Conservation (phyloP, 2,329 filamentous ascomycete species). For the Pseudocercospora musae region DNA sequence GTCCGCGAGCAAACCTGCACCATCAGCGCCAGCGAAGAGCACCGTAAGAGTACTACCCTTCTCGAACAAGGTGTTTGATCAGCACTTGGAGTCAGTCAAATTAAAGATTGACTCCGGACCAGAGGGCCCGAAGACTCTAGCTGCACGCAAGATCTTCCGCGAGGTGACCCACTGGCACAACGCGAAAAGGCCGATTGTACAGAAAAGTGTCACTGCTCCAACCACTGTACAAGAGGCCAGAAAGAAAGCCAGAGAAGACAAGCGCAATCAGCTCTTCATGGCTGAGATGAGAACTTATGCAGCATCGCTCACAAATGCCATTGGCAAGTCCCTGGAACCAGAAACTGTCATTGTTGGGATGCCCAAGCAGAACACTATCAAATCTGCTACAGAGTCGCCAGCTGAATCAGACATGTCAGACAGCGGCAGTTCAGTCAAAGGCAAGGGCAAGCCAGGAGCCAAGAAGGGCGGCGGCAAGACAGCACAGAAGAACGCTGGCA, state of each 20-base stretch:
- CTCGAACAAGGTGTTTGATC: conserved; percentile 47
- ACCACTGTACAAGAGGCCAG: conserved; percentile 28
- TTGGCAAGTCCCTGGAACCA: conserved; percentile 61
- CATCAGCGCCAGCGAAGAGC: conserved; percentile 7
- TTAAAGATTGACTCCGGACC: conserved; percentile 38
- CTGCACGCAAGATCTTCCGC: conserved; percentile 44
- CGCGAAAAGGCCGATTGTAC: conserved; percentile 50
- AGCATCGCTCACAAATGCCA: conserved; percentile 63
- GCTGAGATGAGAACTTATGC: conserved; percentile 66
- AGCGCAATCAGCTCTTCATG: conserved; percentile 62
- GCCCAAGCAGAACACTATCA: conserved; percentile 17
- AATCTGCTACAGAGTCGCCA: conserved; percentile 25
- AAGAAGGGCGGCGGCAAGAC: conserved; percentile 36
- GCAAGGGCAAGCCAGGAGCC: conserved; percentile 29
- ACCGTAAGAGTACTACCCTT: conserved; percentile 45
- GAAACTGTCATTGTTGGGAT: conserved; percentile 57
- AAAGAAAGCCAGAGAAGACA: conserved; percentile 41
- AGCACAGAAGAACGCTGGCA: conserved; percentile 36
- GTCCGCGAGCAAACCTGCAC: neutral
- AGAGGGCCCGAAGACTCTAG: conserved; percentile 31
- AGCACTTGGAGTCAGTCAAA: conserved; percentile 45
- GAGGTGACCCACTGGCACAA: conserved; percentile 63
- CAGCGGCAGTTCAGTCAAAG: conserved; percentile 22
- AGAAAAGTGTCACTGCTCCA: conserved; percentile 31
- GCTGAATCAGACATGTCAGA: conserved; percentile 31